A percentile compares a stretch with the other conserved stretches of the same genome.
phyloP scores from a whole-genome alignment of 768 basidiomycete genomes.

The Amanita pseudoporphyria region DNA sequence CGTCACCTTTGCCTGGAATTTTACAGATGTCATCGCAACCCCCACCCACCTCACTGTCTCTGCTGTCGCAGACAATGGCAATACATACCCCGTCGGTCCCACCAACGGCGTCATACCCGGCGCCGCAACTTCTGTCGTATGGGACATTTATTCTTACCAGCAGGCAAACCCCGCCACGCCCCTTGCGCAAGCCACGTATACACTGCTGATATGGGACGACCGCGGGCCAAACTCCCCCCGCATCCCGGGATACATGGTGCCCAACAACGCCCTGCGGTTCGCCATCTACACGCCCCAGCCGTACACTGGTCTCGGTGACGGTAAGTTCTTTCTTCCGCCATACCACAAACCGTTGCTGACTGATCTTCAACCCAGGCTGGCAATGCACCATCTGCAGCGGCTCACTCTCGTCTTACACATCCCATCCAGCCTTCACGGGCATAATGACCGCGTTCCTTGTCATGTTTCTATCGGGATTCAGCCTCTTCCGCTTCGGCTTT shows the following conservation, averaged over 20 bases:
- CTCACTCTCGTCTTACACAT: slow-evolving; percentile 22
- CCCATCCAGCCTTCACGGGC: slow-evolving; percentile 49
- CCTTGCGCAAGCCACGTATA: slow-evolving; percentile 69
- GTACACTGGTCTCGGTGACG: slow-evolving; percentile 57
- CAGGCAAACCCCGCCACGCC: slow-evolving; percentile 49
- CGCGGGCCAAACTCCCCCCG: slow-evolving; percentile 56
- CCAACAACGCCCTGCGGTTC: slow-evolving; percentile 66
- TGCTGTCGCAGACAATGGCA: slow-evolving; percentile 78
- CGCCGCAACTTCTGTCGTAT: slow-evolving; percentile 59
- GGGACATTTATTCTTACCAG: slow-evolving; percentile 77
- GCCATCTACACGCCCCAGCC: slow-evolving; percentile 73
- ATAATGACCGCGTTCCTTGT: slow-evolving; percentile 48
- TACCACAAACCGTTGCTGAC: background rate
- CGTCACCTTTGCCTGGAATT: slow-evolving; percentile 90
- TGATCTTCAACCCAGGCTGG: slow-evolving; percentile 34
- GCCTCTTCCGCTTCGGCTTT: slow-evolving; percentile 26
- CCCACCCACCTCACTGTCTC: slow-evolving; percentile 73
- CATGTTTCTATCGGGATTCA: slow-evolving; percentile 58
- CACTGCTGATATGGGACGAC: slow-evolving; percentile 74
- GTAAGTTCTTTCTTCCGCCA: slow-evolving; percentile 18
- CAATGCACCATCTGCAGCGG: slow-evolving; percentile 39
- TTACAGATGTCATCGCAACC: slow-evolving; percentile 60
- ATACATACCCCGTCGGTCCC: slow-evolving; percentile 83
- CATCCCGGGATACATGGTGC: slow-evolving; percentile 53
- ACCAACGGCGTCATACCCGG: slow-evolving; percentile 65